phyloP scores from a whole-genome alignment of 108 stramenopile genomes.

The Pseudonitzschia multiseries region DNA sequence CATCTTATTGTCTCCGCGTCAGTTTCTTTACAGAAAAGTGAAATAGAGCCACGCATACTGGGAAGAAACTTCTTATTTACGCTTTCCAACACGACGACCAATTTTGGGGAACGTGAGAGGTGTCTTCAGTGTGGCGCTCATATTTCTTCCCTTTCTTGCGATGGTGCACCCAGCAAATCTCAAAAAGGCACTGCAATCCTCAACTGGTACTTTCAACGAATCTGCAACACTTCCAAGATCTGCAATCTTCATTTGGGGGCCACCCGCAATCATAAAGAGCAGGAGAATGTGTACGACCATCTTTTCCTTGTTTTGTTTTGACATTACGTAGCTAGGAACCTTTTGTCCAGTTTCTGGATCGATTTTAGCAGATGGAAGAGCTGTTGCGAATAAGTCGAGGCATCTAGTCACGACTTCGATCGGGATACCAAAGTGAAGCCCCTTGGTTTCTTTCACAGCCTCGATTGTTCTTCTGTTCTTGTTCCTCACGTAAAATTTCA shows the following conservation, averaged over 20 bases:
- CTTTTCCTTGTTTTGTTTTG: constrained; percentile 62
- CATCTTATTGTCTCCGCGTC: too few relatives aligned
- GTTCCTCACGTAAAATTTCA: constrained; percentile 59
- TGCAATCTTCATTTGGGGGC: constrained; percentile 53
- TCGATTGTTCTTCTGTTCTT: constrained; percentile 34
- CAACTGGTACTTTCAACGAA: constrained; percentile 61
- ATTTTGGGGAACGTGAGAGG: constrained; percentile 73
- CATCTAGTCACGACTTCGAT: constrained; percentile 51
- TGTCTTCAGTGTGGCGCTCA: constrained; percentile 52
- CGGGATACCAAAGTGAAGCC: constrained; percentile 52
- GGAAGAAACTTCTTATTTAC: background rate
- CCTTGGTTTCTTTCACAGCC: constrained; percentile 42
- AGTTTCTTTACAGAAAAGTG: too few relatives aligned
- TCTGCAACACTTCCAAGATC: constrained; percentile 55
- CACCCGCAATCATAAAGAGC: constrained; percentile 64
- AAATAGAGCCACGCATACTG: background rate
- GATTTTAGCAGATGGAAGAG: constrained; percentile 16
- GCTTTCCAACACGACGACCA: constrained; percentile 9
- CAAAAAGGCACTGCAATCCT: constrained; percentile 50
- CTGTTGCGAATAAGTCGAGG: constrained; percentile 62
- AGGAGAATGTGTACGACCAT: constrained; percentile 59
- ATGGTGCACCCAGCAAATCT: constrained; percentile 76
- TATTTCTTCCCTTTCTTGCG: constrained; percentile 41
- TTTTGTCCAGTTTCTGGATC: constrained; percentile 26
- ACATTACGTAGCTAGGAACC: constrained; percentile 40